Evolutionary conservation across 2,329 filamentous ascomycete species (phyloP).

Genomic region (Diaporthe sp.): DNA sequence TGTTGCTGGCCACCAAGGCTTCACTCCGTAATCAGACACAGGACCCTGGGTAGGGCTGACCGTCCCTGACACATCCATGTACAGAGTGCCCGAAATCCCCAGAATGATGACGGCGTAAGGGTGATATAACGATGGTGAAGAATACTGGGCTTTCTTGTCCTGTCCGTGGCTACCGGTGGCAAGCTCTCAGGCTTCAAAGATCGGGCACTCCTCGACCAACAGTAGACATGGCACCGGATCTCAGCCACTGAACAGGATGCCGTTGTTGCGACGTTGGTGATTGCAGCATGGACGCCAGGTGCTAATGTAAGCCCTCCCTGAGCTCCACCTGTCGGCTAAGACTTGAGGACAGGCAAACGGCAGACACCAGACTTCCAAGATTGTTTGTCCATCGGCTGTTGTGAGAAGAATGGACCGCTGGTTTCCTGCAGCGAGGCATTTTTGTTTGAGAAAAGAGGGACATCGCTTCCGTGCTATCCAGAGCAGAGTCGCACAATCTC

Average conservation of each 20-base stretch:
- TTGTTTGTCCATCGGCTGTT: neutral
- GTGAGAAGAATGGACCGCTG: too few relatives aligned
- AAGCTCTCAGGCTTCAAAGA: neutral
- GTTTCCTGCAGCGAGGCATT: too few relatives aligned
- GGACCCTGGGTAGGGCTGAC: neutral
- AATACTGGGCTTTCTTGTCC: neutral
- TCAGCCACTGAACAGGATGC: neutral
- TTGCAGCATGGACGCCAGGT: neutral
- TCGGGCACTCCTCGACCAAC: neutral
- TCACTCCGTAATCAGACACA: neutral
- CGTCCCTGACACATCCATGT: neutral
- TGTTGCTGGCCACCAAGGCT: neutral
- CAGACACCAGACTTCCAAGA: too few relatives aligned
- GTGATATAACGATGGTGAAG: neutral
- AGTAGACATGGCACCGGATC: neutral
- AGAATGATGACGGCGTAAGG: neutral
- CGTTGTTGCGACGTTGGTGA: neutral
- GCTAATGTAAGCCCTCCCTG: neutral
- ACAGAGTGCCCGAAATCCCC: neutral
- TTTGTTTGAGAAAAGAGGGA: neutral
- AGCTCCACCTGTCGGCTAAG: slow-evolving; percentile 1
- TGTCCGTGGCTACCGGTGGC: neutral
- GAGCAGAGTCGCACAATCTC: neutral
- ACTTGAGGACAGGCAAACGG: neutral
- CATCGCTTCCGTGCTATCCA: neutral